These are phyloP conservation scores for Pilatotrama ljubarskyi DNA, from an alignment of 768 basidiomycete species.

Conservation along the genomic window DNA sequence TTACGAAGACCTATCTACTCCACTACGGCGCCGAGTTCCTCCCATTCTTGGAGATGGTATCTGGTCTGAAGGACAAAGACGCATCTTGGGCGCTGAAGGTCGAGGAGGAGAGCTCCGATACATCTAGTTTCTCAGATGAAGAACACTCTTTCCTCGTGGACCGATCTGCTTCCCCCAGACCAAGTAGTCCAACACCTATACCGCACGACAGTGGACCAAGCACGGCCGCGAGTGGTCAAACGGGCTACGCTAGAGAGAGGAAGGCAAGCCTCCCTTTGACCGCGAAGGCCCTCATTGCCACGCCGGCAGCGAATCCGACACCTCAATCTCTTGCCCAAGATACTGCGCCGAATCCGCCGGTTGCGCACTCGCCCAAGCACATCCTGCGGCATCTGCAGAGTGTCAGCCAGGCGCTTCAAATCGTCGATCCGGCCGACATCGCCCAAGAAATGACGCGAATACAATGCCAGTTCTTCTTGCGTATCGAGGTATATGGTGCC, in stretches of 20 bases:
- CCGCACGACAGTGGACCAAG: not conserved
- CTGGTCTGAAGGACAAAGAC: conserved; percentile 66
- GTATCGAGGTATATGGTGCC: conserved; percentile 62
- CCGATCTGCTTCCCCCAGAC: conserved; percentile 22
- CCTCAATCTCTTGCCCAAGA: conserved; percentile 24
- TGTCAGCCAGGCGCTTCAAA: conserved; percentile 57
- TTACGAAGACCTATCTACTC: conserved; percentile 76
- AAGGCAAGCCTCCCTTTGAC: conserved; percentile 67
- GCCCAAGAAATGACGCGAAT: conserved; percentile 85
- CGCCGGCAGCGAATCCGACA: not conserved
- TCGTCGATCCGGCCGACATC: conserved; percentile 61
- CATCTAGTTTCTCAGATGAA: conserved; percentile 53
- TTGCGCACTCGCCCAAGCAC: conserved; percentile 51
- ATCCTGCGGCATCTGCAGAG: conserved; percentile 63
- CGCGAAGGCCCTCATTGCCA: conserved; percentile 42
- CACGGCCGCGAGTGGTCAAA: not conserved
- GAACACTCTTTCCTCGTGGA: conserved; percentile 40
- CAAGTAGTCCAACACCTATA: conserved; percentile 11
- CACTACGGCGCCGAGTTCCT: conserved; percentile 85
- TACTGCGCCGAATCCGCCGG: conserved; percentile 28
- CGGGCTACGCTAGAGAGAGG: conserved; percentile 49
- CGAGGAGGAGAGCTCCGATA: conserved; percentile 67
- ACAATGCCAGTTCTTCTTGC: conserved; percentile 66
- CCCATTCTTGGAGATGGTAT: conserved; percentile 72
- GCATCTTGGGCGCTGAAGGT: conserved; percentile 72